Conservation (phyloP, 208 protist species). For the Trypanosoma rangeli region DNA sequence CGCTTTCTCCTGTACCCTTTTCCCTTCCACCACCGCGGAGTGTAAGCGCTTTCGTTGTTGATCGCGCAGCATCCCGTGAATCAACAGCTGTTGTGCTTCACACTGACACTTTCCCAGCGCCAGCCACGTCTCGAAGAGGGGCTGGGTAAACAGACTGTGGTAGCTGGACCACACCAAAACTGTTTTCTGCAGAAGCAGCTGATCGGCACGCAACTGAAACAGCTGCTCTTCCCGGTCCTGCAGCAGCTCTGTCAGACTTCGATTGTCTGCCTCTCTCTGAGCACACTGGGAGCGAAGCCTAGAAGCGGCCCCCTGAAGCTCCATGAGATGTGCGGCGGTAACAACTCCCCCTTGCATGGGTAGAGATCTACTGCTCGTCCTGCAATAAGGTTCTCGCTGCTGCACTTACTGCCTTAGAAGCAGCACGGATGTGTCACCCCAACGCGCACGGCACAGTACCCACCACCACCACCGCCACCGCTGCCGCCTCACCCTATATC, state of each 20-base stretch:
- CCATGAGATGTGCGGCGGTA: conserved; percentile 12
- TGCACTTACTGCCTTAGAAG: neutral
- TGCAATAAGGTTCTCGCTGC: neutral
- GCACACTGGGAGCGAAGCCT: conserved; percentile 4
- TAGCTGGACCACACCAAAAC: conserved; percentile 17
- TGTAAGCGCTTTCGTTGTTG: neutral
- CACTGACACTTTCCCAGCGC: neutral
- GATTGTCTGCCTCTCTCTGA: conserved; percentile 1
- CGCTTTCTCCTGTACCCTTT: neutral
- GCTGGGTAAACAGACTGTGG: conserved; percentile 9
- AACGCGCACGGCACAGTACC: neutral
- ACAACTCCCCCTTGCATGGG: neutral
- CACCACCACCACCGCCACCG: no score
- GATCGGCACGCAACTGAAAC: conserved; percentile 1
- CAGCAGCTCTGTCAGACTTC: neutral
- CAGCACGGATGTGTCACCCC: no score
- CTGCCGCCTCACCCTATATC: neutral
- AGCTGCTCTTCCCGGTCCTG: neutral
- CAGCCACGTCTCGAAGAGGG: conserved; percentile 13
- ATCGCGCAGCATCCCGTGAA: conserved; percentile 1
- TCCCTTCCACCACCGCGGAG: neutral
- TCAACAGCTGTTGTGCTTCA: conserved; percentile 12
- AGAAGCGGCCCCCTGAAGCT: conserved; percentile 20
- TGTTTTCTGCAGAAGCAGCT: conserved; percentile 19
- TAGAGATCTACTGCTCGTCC: neutral